Evolutionary conservation across 2,329 filamentous ascomycete genomes (phyloP).

Genomic region (Endothia cerciana): DNA sequence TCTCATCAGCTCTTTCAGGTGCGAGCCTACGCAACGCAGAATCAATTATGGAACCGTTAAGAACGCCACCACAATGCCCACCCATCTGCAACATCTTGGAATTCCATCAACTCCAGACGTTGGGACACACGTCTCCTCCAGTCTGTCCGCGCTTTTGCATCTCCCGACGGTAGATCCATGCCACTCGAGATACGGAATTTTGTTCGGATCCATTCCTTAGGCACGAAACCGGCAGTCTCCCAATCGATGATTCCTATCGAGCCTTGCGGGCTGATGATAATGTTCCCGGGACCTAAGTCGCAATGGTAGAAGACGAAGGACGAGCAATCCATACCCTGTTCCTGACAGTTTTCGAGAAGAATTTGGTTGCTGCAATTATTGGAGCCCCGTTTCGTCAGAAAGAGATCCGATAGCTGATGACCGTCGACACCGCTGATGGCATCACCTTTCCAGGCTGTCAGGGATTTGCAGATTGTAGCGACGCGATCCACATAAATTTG

Average conservation of each 20-base stretch:
- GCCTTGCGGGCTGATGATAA: not conserved
- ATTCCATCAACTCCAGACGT: too few species aligned
- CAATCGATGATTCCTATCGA: not conserved
- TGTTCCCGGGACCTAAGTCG: not conserved
- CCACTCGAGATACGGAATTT: not conserved
- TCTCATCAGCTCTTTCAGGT: too few species aligned
- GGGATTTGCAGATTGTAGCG: not conserved
- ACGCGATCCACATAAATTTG: not conserved
- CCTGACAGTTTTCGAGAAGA: not conserved
- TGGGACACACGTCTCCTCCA: too few species aligned
- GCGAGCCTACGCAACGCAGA: too few species aligned
- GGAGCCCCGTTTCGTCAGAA: too few species aligned
- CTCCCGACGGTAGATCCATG: too few species aligned
- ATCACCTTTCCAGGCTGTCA: not conserved
- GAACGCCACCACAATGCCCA: too few species aligned
- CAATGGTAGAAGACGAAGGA: not conserved
- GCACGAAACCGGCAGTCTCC: not conserved
- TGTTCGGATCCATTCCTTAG: not conserved
- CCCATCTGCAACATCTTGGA: too few species aligned
- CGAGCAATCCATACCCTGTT: not conserved
- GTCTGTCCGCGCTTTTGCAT: too few species aligned
- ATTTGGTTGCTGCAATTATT: not conserved
- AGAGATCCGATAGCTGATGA: not conserved
- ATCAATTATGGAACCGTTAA: too few species aligned
- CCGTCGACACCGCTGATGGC: not conserved